Evolutionary conservation across 352 stramenopile species (phyloP), one percentile per base, ranked within the genome.

Genomic region (Phytopythium cucurbitacearum): DNA sequence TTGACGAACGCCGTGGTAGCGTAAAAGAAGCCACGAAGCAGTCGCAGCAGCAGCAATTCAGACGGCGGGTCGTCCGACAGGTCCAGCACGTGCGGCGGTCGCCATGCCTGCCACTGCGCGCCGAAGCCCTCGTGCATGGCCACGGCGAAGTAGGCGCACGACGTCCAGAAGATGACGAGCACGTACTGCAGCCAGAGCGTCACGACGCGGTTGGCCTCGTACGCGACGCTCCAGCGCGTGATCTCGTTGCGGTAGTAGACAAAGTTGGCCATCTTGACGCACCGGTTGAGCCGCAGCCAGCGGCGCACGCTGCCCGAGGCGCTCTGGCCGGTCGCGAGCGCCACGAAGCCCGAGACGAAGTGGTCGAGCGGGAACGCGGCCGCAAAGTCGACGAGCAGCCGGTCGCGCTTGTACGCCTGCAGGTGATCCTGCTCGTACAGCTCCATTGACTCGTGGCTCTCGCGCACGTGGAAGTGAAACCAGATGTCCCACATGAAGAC

Each of bases 191-290:
- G 41, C 71, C 71, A 80, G 12, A 84, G 54, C 13, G 73, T 83
- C 46, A 76, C 62, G n/a, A 76, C 64, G 2, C 62, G 67, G 44
- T 86, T 85, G 2, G 77, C 37, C 38, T 88, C 77, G 46, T 83
- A 85, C 7, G 69, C 64, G 7, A 88, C 74, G 34, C 74, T 86
- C 1, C 68, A 62, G 0, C 74, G 66, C n/a, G 75, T 84, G 46
- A 86, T 75, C 51, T 88, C 74, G n/a, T 70, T 83, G 0, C 73
- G 68, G 37, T 85, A 87, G 55, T 83, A 75, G 15, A 73, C 59
- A 9, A 84, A 54, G 40, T 86, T 84, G 8, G 43, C 48, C 13
- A 79, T 65, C 59, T 87, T 87, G 28, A 85, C 35, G 42, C 73
- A 87, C 13, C 73, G 73, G 39, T 80, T 87, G 11, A 87, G 51